A percentile compares a stretch with the other conserved stretches of the same genome.
These are phyloP conservation scores for Corrigiola litoralis DNA, from an alignment of 179 eudicot species.

Conservation along the genomic window DNA sequence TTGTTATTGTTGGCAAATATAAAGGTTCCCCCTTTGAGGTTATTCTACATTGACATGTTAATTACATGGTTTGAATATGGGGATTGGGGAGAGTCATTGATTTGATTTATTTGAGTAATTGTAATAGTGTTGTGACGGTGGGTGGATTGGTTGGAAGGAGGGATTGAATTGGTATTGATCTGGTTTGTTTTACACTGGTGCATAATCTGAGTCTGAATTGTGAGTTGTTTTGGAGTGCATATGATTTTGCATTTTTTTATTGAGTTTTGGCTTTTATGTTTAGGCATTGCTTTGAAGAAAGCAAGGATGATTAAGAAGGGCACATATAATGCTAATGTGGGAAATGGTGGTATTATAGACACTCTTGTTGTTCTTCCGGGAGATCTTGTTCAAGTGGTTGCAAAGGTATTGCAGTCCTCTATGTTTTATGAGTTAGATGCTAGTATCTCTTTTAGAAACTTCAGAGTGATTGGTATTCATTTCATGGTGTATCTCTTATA, in stretches of 20 bases:
- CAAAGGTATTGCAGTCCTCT: conserved; percentile 44
- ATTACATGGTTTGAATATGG: background rate
- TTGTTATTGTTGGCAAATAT: too few species aligned
- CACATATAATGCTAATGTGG: conserved; percentile 44
- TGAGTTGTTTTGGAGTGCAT: background rate
- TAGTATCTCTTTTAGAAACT: background rate
- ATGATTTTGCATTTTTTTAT: conserved; percentile 2
- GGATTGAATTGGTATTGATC: background rate
- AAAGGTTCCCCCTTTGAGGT: too few species aligned
- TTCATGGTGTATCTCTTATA: conserved; percentile 21
- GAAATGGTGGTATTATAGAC: conserved; percentile 48
- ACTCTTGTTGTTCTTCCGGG: conserved; percentile 64
- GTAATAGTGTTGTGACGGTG: background rate
- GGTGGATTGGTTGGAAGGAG: too few species aligned
- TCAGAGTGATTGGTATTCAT: background rate
- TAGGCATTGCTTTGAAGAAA: conserved; percentile 82
- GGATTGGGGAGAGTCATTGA: background rate
- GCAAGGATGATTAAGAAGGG: conserved; percentile 80
- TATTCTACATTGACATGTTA: too few species aligned
- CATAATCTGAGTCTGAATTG: conserved; percentile 8
- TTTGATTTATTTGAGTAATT: background rate
- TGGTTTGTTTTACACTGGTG: conserved; percentile 13
- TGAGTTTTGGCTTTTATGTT: conserved; percentile 18
- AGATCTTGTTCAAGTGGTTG: conserved; percentile 96
- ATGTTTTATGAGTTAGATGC: background rate